Conservation (phyloP, 2,329 filamentous ascomycete genomes). For the Sporothrix pseudoabietina region DNA sequence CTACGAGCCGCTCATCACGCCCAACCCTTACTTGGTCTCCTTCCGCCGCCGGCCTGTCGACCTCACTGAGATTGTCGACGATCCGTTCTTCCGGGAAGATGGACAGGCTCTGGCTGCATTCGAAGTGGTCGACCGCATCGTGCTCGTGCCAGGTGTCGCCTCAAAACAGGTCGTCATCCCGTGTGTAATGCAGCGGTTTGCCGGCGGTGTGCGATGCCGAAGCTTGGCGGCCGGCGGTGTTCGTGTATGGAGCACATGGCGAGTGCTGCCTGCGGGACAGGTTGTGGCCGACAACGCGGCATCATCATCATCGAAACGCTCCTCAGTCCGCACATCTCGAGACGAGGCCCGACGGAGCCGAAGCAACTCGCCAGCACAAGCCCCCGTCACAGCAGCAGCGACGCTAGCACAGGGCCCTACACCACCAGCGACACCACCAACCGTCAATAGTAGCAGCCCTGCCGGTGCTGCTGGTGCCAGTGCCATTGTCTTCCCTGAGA, state of each 20-base stretch:
- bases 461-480: background rate
- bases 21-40: constrained; percentile 45
- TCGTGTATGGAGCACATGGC: constrained; percentile 47
- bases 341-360: background rate
- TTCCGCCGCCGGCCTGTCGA: constrained; percentile 44
- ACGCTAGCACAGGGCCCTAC: background rate
- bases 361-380: background rate
- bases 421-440: constrained; percentile 13
- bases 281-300: constrained; percentile 29
- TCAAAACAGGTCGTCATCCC: constrained; percentile 47
- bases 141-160: constrained; percentile 46
- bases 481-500: background rate
- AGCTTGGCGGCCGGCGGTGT: constrained; percentile 50
- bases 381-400: background rate
- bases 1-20: constrained; percentile 47
- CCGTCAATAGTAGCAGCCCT: background rate
- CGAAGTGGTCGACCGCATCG: constrained; percentile 43
- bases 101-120: constrained; percentile 40
- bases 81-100: constrained; percentile 47
- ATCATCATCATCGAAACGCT: constrained; percentile 13
- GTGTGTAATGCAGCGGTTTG: constrained; percentile 49
- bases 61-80: constrained; percentile 43
- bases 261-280: constrained; percentile 37
- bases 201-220: constrained; percentile 47
- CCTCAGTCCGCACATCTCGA: constrained; percentile 21